Evolutionary conservation across 257 asterid species (phyloP).

Genomic region (Gardenia jasminoides): DNA sequence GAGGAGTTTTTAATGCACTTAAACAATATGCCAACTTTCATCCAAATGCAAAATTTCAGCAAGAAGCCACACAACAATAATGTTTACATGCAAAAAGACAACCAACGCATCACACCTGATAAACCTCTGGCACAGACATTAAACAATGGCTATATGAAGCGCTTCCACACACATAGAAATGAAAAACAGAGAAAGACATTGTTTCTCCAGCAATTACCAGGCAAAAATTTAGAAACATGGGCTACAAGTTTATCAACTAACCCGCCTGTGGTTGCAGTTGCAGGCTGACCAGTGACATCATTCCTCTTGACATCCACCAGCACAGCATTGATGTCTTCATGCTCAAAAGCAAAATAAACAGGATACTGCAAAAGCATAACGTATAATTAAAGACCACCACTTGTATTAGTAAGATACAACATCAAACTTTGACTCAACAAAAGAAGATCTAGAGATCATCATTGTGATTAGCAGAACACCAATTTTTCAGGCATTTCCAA

Average conservation of each 20-base stretch:
- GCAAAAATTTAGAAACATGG: background rate
- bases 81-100: background rate
- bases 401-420: background rate
- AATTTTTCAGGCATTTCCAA: background rate
- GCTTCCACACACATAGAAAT: background rate
- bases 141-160: background rate
- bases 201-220: background rate
- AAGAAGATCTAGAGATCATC: background rate
- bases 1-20: background rate
- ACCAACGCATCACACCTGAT: background rate
- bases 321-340: constrained; percentile 60
- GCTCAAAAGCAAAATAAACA: constrained; percentile 92
- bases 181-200: background rate
- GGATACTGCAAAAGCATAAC: constrained; percentile 73
- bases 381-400: constrained; percentile 9
- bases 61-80: background rate
- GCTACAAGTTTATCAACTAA: constrained; percentile 42
- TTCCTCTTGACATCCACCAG: constrained; percentile 81
- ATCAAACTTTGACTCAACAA: constrained; percentile 2
- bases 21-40: background rate
- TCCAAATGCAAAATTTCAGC: background rate
- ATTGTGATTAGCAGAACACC: background rate
- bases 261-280: constrained; percentile 99
- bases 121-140: background rate
- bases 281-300: constrained; percentile 90